Evolutionary conservation across 208 protist genomes (phyloP).

Genomic region (Trypanosoma theileri): DNA sequence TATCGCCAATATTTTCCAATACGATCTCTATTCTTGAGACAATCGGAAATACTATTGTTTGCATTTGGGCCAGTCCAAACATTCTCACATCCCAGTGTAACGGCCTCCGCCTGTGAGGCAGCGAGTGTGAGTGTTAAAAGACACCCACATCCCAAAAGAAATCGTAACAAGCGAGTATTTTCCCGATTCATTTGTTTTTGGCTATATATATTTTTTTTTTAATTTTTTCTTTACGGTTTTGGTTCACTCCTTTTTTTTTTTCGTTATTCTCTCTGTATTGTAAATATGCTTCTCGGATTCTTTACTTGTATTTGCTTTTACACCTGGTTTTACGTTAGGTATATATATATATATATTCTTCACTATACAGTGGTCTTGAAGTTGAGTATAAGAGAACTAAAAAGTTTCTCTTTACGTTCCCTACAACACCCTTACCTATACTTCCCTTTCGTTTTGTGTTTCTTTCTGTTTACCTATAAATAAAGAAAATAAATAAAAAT

Average conservation of each 20-base stretch:
- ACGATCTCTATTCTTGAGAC: slow-evolving; percentile 50
- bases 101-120: slow-evolving; percentile 1
- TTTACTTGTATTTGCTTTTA: too few species aligned
- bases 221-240: neutral
- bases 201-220: neutral
- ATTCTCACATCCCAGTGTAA: slow-evolving; percentile 52
- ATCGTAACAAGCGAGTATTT: neutral
- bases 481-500: too few species aligned
- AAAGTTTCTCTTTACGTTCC: neutral
- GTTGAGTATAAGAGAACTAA: too few species aligned
- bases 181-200: neutral
- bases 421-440: too few species aligned
- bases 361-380: too few species aligned
- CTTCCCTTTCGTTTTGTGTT: slow-evolving; percentile 3
- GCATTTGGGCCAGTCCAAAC: slow-evolving; percentile 54
- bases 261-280: too few species aligned
- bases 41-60: slow-evolving; percentile 51
- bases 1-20: slow-evolving; percentile 62
- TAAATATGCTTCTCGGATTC: too few species aligned
- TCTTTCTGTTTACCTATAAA: too few species aligned
- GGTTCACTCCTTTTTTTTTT: too few species aligned
- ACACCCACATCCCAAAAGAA: neutral
- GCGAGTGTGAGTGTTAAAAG: slow-evolving; percentile 20
- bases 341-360: too few species aligned
- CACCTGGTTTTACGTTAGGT: too few species aligned